phyloP scores from a whole-genome alignment of 1,139 yeast species.

The Meyerozyma carpophila region DNA sequence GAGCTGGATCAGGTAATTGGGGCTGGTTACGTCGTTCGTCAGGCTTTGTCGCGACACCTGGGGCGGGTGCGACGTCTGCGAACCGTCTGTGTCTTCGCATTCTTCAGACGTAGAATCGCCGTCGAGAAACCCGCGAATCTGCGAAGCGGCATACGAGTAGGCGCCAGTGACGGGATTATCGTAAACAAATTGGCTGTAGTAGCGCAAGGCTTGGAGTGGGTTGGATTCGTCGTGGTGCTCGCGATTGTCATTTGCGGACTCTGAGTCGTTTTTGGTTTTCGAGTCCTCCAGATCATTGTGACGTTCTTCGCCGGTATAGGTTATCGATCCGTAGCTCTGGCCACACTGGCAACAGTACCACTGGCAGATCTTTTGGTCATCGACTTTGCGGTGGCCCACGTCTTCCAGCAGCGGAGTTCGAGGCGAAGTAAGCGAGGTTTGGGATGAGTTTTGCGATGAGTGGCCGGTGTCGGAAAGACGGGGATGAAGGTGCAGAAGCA shows the following conservation, averaged over 20 bases:
- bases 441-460: neutral
- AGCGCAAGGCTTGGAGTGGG: slow-evolving; percentile 16
- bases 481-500: neutral
- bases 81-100: neutral
- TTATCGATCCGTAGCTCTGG: slow-evolving; percentile 42
- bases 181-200: slow-evolving; percentile 26
- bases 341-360: slow-evolving; percentile 54
- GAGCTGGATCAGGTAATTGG: slow-evolving; percentile 1
- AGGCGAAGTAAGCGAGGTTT: neutral
- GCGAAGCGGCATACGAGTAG: slow-evolving; percentile 5
- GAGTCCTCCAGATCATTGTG: slow-evolving; percentile 3
- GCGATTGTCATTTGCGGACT: too few relatives aligned
- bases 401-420: neutral
- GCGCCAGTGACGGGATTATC: slow-evolving; percentile 11
- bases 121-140: neutral
- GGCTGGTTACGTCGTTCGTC: neutral
- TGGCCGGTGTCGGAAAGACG: neutral
- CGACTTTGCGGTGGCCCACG: neutral
- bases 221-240: slow-evolving; percentile 3
- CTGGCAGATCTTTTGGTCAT: slow-evolving; percentile 39
- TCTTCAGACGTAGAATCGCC: neutral
- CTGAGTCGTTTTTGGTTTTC: neutral
- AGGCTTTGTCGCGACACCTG: neutral
- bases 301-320: slow-evolving; percentile 18
- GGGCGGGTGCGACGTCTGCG: neutral